Percentiles rank a stretch among this genome's conserved stretches.
These are phyloP conservation scores for Tricholoma saponaceum DNA, from an alignment of 768 basidiomycete genomes.

Conservation along the genomic window DNA sequence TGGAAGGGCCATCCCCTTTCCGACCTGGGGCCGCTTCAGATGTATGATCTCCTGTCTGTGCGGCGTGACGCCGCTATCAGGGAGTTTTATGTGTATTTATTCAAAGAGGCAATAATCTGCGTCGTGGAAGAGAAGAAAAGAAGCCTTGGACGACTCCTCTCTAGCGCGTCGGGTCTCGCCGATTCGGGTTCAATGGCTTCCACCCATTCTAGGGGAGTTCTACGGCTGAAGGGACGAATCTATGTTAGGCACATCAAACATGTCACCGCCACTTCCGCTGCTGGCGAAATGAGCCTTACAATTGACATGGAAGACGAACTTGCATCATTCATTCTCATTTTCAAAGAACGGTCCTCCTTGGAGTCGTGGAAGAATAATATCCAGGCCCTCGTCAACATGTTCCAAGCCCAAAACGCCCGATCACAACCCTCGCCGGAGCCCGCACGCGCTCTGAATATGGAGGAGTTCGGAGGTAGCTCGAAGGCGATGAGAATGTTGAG, in stretches of 20 bases:
- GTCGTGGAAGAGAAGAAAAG: conserved; percentile 96
- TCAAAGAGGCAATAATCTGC: conserved; percentile 97
- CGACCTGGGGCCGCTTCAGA: conserved; percentile 82
- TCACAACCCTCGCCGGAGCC: conserved; percentile 32
- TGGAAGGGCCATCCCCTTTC: conserved; percentile 95
- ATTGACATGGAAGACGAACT: conserved; percentile 98
- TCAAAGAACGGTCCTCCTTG: conserved; percentile 84
- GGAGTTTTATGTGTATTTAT: conserved; percentile 95
- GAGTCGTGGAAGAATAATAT: conserved; percentile 89
- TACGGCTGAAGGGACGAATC: conserved; percentile 92
- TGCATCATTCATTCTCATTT: conserved; percentile 94
- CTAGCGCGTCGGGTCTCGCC: conserved; percentile 53
- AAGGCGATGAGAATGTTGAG: conserved; percentile 81
- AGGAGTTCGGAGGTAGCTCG: conserved; percentile 74
- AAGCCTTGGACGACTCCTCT: conserved; percentile 69
- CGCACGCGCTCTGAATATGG: conserved; percentile 48
- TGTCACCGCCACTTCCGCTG: conserved; percentile 74
- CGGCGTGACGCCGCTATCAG: conserved; percentile 85
- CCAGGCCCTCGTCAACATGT: conserved; percentile 67
- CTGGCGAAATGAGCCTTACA: conserved; percentile 87
- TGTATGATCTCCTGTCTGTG: conserved; percentile 90
- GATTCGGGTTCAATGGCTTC: conserved; percentile 43
- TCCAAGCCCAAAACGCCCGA: conserved; percentile 51
- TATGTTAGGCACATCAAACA: conserved; percentile 93
- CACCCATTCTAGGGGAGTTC: conserved; percentile 56